phyloP scores from a whole-genome alignment of 1,284 basidiomycete species.

The Irpex sp. region DNA sequence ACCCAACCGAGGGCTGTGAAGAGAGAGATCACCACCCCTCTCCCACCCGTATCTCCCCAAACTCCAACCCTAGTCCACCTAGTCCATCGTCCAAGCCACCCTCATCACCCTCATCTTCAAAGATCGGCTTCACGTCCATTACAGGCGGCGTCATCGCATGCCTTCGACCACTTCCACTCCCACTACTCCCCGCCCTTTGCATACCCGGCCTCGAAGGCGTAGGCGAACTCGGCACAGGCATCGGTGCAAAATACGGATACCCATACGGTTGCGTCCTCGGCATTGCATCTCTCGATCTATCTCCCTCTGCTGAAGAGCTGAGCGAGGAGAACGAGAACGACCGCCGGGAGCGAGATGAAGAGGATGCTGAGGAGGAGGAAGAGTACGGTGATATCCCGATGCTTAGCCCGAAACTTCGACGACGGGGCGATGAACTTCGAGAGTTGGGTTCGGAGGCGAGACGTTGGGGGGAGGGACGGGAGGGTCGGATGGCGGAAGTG shows the following conservation, averaged over 20 bases:
- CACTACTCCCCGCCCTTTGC: background rate
- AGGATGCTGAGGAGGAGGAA: constrained; percentile 10
- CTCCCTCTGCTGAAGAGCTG: background rate
- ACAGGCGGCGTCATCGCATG: background rate
- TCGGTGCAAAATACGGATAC: constrained; percentile 35
- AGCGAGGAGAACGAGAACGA: constrained; percentile 7
- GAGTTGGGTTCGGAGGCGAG: background rate
- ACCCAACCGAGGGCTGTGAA: background rate
- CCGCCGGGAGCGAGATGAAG: constrained; percentile 7
- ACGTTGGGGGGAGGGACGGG: background rate
- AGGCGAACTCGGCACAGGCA: constrained; percentile 23
- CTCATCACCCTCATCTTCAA: background rate
- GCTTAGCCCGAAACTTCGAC: background rate
- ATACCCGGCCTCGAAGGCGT: background rate
- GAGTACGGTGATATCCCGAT: constrained; percentile 6
- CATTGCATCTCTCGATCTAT: constrained; percentile 1
- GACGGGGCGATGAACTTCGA: constrained; percentile 1
- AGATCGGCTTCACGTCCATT: background rate
- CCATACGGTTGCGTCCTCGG: constrained; percentile 41
- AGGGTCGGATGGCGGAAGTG: constrained; percentile 2
- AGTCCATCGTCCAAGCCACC: background rate
- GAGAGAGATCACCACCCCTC: background rate
- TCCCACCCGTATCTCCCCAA: background rate
- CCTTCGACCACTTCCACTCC: background rate
- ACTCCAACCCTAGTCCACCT: background rate